phyloP scores from a whole-genome alignment of 805 yeast species.

The Dipodascopsis tothii region DNA sequence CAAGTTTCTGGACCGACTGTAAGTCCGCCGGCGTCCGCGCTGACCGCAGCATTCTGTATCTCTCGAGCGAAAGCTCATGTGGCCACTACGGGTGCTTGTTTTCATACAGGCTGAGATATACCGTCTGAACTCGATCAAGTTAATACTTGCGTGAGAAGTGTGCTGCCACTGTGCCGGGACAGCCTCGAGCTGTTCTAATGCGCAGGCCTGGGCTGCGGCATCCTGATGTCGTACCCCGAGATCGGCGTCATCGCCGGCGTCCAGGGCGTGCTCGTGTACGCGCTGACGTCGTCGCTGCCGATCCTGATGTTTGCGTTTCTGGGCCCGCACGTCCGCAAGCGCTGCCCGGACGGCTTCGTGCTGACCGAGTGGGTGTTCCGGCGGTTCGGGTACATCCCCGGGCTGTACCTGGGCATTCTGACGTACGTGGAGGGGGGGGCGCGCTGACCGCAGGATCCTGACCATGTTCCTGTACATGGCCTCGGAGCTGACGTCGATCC shows the following conservation, averaged over 20 bases:
- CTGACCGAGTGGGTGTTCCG: slow-evolving; percentile 90
- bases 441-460: neutral
- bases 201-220: slow-evolving; percentile 81
- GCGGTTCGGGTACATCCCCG: slow-evolving; percentile 66
- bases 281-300: slow-evolving; percentile 73
- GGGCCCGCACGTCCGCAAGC: slow-evolving; percentile 71
- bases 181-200: slow-evolving; percentile 2
- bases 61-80: no score
- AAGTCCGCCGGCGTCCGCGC: no score
- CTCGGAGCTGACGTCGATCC: slow-evolving; percentile 75
- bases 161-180: slow-evolving; percentile 18
- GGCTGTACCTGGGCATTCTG: slow-evolving; percentile 68
- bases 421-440: slow-evolving; percentile 25
- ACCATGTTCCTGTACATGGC: slow-evolving; percentile 64
- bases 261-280: slow-evolving; percentile 78
- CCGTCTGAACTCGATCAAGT: slow-evolving; percentile 78
- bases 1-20: no score
- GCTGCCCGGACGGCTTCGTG: slow-evolving; percentile 85
- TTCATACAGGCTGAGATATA: slow-evolving; percentile 50
- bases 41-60: no score
- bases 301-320: slow-evolving; percentile 71
- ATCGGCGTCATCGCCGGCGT: slow-evolving; percentile 80
- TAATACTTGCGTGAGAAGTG: slow-evolving; percentile 75
- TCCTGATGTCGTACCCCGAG: slow-evolving; percentile 75
- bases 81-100: slow-evolving; percentile 43